These are phyloP conservation scores for Macaranga tanarius DNA, from an alignment of 441 rosid species.

Conservation along the genomic window DNA sequence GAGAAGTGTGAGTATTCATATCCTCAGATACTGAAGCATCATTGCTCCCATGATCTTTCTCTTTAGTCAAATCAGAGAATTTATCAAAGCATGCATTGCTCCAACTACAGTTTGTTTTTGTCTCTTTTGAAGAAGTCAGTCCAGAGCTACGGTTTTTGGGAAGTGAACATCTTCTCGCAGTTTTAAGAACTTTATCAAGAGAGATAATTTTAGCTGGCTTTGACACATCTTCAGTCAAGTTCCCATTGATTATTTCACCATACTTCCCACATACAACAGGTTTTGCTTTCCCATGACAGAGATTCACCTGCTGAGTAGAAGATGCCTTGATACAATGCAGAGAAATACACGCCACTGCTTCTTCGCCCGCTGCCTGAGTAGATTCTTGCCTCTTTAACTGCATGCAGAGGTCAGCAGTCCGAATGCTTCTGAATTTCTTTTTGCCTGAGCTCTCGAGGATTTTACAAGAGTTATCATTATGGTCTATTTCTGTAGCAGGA, in stretches of 20 bases:
- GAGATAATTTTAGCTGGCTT: constrained; percentile 42
- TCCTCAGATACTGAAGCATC: constrained; percentile 20
- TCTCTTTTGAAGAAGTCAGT: constrained; percentile 22
- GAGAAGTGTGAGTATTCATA: constrained; percentile 17
- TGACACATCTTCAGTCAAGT: constrained; percentile 25
- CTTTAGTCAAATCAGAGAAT: constrained; percentile 23
- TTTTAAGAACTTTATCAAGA: constrained; percentile 44
- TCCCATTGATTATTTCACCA: constrained; percentile 39
- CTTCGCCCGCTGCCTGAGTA: constrained; percentile 16
- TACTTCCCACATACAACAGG: constrained; percentile 50
- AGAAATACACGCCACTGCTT: constrained; percentile 13
- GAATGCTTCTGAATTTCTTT: constrained; percentile 29
- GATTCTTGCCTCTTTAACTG: constrained; percentile 21
- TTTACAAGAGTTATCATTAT: constrained; percentile 13
- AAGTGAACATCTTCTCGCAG: constrained; percentile 26
- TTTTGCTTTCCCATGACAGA: constrained; percentile 27
- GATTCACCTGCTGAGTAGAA: constrained; percentile 27
- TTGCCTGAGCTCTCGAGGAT: constrained; percentile 23
- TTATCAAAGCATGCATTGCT: constrained; percentile 21
- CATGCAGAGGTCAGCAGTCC: constrained; percentile 19
- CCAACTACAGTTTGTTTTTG: constrained; percentile 8
- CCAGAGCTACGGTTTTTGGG: constrained; percentile 27
- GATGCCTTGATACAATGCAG: constrained; percentile 20
- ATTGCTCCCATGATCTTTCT: constrained; percentile 14
- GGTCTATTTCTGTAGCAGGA: constrained; percentile 9